A percentile compares a stretch with the other conserved stretches of the same genome.
These are phyloP conservation scores for Colletotrichum gigasporum DNA, from an alignment of 2,329 filamentous ascomycete genomes.

Conservation along the genomic window DNA sequence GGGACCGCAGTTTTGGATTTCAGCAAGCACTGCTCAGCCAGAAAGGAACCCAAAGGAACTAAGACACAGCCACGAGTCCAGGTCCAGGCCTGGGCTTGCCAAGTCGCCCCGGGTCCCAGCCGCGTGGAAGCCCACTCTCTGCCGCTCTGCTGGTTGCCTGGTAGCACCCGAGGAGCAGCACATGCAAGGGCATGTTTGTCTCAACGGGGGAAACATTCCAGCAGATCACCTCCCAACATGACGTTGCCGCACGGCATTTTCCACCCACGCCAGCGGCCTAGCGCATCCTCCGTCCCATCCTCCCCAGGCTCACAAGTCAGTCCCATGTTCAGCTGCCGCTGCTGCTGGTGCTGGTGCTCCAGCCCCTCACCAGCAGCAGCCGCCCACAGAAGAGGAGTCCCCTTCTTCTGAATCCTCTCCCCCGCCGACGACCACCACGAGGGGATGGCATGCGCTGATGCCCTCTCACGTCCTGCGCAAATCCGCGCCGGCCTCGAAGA, in stretches of 20 bases:
- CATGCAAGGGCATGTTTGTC: slow-evolving; percentile 11
- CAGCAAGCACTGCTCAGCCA: not conserved
- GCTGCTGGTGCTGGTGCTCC: not conserved
- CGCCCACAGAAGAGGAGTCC: not conserved
- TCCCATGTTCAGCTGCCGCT: not conserved
- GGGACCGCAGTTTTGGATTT: not conserved
- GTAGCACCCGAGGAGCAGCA: too few species aligned
- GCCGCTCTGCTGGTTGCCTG: slow-evolving; percentile 2
- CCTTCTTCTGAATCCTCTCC: not conserved
- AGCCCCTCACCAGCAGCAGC: not conserved
- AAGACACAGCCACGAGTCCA: not conserved
- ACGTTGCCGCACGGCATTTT: slow-evolving; percentile 8
- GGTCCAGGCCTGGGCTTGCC: not conserved
- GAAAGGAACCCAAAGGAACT: not conserved
- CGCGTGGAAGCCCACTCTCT: not conserved
- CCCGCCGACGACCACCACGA: not conserved
- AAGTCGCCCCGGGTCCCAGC: not conserved
- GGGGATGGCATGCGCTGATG: not conserved
- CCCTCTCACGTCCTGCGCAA: not conserved
- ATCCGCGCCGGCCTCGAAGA: not conserved
- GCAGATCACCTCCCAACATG: not conserved
- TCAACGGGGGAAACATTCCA: not conserved
- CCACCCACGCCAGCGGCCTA: not conserved
- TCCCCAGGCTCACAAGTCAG: not conserved
- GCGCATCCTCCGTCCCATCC: slow-evolving; percentile 7